These are phyloP conservation scores for Mycena indigotica DNA, from an alignment of 768 basidiomycete species.

Conservation along the genomic window DNA sequence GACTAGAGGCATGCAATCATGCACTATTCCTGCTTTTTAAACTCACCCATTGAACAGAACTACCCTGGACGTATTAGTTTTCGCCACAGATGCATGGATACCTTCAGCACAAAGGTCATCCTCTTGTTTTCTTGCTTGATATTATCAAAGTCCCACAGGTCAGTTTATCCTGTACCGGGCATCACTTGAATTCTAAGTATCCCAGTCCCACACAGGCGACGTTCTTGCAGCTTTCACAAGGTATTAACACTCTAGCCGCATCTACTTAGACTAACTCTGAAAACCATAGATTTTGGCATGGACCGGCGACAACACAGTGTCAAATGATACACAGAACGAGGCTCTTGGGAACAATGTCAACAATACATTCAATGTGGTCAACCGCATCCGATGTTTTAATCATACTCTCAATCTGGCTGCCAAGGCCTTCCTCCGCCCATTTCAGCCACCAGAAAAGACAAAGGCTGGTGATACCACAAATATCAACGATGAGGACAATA, in stretches of 20 bases:
- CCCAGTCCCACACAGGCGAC: constrained; percentile 25
- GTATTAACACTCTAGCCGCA: constrained; percentile 23
- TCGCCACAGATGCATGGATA: too few relatives aligned
- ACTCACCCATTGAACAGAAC: too few relatives aligned
- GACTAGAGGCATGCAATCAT: too few relatives aligned
- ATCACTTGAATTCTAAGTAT: neutral
- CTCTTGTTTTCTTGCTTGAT: neutral
- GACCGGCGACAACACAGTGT: constrained; percentile 15
- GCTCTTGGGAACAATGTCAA: neutral
- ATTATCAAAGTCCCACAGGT: constrained; percentile 3
- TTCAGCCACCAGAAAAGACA: neutral
- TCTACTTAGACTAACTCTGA: neutral
- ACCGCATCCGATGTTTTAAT: constrained; percentile 14
- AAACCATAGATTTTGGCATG: neutral
- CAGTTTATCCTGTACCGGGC: neutral
- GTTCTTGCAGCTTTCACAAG: constrained; percentile 9
- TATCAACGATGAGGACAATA: too few relatives aligned
- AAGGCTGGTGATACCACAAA: neutral
- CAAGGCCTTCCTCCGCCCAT: constrained; percentile 1
- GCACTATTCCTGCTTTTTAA: too few relatives aligned
- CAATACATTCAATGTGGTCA: neutral
- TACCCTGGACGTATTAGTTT: too few relatives aligned
- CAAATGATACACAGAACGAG: constrained; percentile 12
- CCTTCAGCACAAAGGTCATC: neutral
- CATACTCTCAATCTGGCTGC: constrained; percentile 9